Base-by-base conservation (phyloP, 2,329 filamentous ascomycete species). In the Arthrobotrys pseudoclavata region DNA sequence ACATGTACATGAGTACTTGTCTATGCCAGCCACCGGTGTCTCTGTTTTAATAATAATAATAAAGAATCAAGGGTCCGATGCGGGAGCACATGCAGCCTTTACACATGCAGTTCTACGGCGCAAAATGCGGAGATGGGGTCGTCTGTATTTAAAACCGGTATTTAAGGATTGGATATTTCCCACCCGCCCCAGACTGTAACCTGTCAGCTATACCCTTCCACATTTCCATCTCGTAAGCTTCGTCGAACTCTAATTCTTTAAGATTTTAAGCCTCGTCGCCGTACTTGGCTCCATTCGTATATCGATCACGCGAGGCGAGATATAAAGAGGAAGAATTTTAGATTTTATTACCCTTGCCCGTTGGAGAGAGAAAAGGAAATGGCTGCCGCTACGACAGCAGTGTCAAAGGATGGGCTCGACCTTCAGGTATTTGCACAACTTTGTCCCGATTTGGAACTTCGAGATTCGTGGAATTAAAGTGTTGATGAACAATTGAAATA, bases 371-470 rank as follows among this genome's bases (percentile, higher is more conserved):
- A 24, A 12, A 20, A 42, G 34, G 26, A 42, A 42, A 60, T 60
- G 55, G 69, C 55, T 22, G 71, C 71, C 37, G 20, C 72, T 60
- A 68, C 63, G 42, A 83, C 81, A 6, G 85, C 82, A 0, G 83
- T 86, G 15, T 83, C 84, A 31, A 83, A 85, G 77, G 85, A 86
- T 80, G 84, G 85, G 50, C 80, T 86, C 20, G 50, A 55, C 37
- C 62, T 78, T 34, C 75, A 68, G 26, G 75, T 78, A 72, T 40
- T 55, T 52, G 10, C 20, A 12, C 47, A n/a, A 45, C n/a, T 18
- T n/a, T 20, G n/a, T 45, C 40, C 57, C n/a, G n/a, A 26, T 40
- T 20, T 42, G 13, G 37, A 53, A 40, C 13, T 24, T 61, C 31
- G n/a, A 61, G n/a, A 12, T 10, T 34, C 9, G 37, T 40, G 15